Percentiles rank a stretch among this genome's conserved stretches.
Conservation (phyloP, 108 stramenopile genomes). For the Nitzschia palea region DNA sequence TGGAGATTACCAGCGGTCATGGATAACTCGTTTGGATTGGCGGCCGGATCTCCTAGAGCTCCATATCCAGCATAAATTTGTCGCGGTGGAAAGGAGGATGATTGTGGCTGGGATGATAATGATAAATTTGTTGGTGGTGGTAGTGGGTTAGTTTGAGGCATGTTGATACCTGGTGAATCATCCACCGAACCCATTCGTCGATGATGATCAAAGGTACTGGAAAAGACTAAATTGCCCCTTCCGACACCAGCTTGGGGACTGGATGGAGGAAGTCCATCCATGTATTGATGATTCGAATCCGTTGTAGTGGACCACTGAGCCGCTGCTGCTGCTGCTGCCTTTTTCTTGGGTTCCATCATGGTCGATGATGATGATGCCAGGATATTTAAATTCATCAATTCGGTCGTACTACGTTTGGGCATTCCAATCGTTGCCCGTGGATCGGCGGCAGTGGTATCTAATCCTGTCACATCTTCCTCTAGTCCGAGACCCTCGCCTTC, state of each 20-base stretch:
- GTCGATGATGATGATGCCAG: background rate
- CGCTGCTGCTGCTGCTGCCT: background rate
- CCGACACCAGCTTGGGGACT: slow-evolving; percentile 20
- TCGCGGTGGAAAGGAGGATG: background rate
- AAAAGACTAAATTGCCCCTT: slow-evolving; percentile 28
- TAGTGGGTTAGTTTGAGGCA: background rate
- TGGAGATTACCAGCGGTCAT: background rate
- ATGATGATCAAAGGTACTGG: slow-evolving; percentile 1
- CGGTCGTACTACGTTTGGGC: background rate
- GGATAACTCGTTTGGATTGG: background rate
- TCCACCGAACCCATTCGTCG: background rate
- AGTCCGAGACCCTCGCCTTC: background rate
- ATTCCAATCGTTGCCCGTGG: background rate
- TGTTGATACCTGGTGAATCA: background rate
- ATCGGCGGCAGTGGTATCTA: background rate
- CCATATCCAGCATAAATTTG: slow-evolving; percentile 26
- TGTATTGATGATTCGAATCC: too few relatives aligned
- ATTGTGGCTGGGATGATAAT: slow-evolving; percentile 15
- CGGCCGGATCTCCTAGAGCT: background rate
- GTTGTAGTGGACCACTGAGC: too few relatives aligned
- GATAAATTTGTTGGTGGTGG: slow-evolving; percentile 1
- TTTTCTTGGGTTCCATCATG: background rate
- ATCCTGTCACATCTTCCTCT: background rate
- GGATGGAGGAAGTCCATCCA: background rate
- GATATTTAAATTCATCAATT: background rate